Evolutionary conservation across 768 basidiomycete species (phyloP), one percentile per base, ranked within the genome.

Genomic region (Boletus rex-veris): DNA sequence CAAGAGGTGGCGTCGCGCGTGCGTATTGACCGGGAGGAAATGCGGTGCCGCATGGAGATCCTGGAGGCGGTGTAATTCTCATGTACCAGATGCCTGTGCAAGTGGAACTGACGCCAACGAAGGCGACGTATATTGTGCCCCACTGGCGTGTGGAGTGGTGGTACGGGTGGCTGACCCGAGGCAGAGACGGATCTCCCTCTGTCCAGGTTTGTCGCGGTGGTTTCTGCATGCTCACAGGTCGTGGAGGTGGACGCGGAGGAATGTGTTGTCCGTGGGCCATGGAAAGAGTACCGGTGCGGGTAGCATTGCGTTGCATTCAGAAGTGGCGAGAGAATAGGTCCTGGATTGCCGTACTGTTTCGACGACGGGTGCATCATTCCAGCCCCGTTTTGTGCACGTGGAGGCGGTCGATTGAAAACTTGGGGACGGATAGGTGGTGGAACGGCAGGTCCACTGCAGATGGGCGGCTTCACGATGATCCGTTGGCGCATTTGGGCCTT

Each of bases 251-350:
- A 7, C 75, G 73, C 0, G 65, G 45, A 11, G 61, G 44, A 4
- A 44, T 48, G 38, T 39, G 50, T 48, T 78, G 76, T 11, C 73
- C 74, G 15, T 76, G 77, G 6, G 67, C 69, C 37, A 67, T 58
- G 54, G 75, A 80, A 0, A 80, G 80, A n/a, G 81, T 74, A 7
- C 73, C 72, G 77, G 73, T 5, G 75, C 77, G 6, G 85, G 80
- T 18, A 71, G 66, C 8, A 69, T n/a, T 67, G 64, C n/a, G 73
- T 63, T 6, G 80, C 75, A 60, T 89, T 87, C 8, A 92, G 90
- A 82, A 98, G 96, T 0, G 95, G 95, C 10, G 91, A 80, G 9
- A 85, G 84, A 62, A 98, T 95, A 3, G 94, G 81, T 8, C 78
- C 75, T 3, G 81, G 85, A 62, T 88, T 90, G 50, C 65, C 70